phyloP scores from a whole-genome alignment of 495 filamentous ascomycete genomes.

The Hypoxylon trugodes region DNA sequence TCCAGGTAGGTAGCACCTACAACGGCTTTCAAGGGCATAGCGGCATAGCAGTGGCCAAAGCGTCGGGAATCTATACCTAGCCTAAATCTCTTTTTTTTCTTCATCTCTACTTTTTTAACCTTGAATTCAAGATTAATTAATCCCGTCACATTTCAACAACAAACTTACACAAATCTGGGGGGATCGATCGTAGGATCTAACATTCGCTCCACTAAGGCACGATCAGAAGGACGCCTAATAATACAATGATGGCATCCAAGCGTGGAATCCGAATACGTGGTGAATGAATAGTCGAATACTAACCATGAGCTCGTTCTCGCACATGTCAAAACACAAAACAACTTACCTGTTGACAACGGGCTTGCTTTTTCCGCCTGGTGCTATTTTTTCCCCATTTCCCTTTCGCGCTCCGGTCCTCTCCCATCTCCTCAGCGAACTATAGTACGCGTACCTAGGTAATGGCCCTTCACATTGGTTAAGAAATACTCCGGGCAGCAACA shows the following conservation, averaged over 20 bases:
- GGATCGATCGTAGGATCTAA: background rate
- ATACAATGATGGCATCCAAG: slow-evolving; percentile 19
- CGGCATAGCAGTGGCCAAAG: background rate
- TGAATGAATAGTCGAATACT: slow-evolving; percentile 27
- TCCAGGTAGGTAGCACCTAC: too few species aligned
- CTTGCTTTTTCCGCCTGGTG: slow-evolving; percentile 12
- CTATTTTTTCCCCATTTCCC: slow-evolving; percentile 10
- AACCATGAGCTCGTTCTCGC: slow-evolving; percentile 17
- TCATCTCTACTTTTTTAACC: background rate
- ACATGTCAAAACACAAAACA: slow-evolving; percentile 24
- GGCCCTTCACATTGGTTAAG: slow-evolving; percentile 25
- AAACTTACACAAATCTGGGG: background rate
- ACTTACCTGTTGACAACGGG: slow-evolving; percentile 17
- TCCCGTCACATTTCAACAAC: background rate
- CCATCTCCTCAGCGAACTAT: slow-evolving; percentile 20
- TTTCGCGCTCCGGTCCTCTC: slow-evolving; percentile 16
- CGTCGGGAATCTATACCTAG: background rate
- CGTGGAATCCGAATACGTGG: slow-evolving; percentile 31
- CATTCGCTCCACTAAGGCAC: slow-evolving; percentile 2
- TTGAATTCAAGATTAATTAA: background rate
- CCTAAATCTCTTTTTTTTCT: background rate
- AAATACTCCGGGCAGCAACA: slow-evolving; percentile 40
- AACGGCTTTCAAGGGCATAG: too few species aligned
- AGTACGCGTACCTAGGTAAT: slow-evolving; percentile 13
- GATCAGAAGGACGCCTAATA: slow-evolving; percentile 4